Percentiles rank a stretch among this genome's conserved stretches.
Evolutionary conservation across 108 stramenopile species (phyloP).

Genomic region (Skeletonema tropicum): DNA sequence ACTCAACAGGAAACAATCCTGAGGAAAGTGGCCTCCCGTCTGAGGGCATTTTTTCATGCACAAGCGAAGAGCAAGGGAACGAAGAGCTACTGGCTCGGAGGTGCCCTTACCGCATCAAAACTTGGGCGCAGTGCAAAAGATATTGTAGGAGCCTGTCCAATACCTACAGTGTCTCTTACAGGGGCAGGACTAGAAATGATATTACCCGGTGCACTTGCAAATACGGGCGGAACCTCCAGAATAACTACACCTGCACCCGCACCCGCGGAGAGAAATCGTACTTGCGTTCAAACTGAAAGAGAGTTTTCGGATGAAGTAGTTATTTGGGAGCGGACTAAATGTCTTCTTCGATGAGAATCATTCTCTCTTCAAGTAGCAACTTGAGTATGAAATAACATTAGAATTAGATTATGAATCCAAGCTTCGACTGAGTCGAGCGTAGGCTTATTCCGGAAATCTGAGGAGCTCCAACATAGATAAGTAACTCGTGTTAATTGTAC

Average conservation of each 20-base stretch:
- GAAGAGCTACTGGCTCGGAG: not conserved
- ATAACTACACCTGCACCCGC: not conserved
- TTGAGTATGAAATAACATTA: not conserved
- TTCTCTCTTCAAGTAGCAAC: not conserved
- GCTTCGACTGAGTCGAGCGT: too few relatives aligned
- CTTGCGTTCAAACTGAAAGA: not conserved
- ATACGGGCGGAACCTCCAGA: not conserved
- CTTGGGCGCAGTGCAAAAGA: not conserved
- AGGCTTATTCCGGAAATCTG: too few relatives aligned
- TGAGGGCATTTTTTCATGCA: not conserved
- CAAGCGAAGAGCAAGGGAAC: not conserved
- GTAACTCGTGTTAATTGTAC: too few relatives aligned
- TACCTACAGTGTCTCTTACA: not conserved
- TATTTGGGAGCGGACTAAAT: too few relatives aligned
- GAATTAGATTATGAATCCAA: conserved; percentile 3
- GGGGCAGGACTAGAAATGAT: not conserved
- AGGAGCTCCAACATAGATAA: too few relatives aligned
- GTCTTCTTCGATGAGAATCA: not conserved
- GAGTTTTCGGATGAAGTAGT: too few relatives aligned
- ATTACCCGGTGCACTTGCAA: not conserved
- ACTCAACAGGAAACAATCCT: not conserved
- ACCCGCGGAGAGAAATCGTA: not conserved
- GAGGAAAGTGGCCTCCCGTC: too few relatives aligned
- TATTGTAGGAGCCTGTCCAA: not conserved
- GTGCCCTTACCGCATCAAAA: not conserved